A percentile compares a stretch with the other conserved stretches of the same genome.
These are phyloP conservation scores for Sugiyamaella americana DNA, from an alignment of 805 yeast genomes.

Conservation along the genomic window DNA sequence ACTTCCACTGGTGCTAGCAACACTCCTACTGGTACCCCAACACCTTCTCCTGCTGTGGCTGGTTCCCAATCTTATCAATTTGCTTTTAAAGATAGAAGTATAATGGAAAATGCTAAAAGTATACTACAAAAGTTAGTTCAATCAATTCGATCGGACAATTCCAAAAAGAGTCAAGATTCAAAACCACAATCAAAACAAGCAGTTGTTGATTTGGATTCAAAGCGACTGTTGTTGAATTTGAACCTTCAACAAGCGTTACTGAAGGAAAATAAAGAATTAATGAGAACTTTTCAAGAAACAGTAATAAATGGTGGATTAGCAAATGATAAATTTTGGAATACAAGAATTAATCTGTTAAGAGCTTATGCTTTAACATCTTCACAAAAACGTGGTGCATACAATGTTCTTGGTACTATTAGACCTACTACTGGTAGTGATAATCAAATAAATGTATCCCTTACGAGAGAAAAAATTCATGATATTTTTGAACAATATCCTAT, in stretches of 20 bases:
- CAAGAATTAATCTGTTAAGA: constrained; percentile 69
- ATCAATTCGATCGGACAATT: constrained; percentile 4
- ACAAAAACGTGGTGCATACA: constrained; percentile 89
- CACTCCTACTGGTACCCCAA: not conserved
- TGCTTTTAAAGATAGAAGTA: not conserved
- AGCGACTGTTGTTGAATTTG: constrained; percentile 59
- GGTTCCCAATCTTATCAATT: not conserved
- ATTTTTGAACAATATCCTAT: constrained; percentile 91
- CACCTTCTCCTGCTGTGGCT: not conserved
- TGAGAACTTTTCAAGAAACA: constrained; percentile 77
- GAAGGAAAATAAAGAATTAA: constrained; percentile 58
- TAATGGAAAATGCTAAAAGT: constrained; percentile 1
- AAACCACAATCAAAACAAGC: constrained; percentile 18
- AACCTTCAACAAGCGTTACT: constrained; percentile 74
- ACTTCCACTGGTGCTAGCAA: not conserved
- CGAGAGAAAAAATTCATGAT: constrained; percentile 83
- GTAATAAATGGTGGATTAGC: constrained; percentile 66
- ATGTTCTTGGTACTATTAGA: constrained; percentile 86
- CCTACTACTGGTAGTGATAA: constrained; percentile 92
- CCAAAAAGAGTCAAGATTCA: constrained; percentile 4
- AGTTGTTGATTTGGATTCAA: constrained; percentile 43
- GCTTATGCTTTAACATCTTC: constrained; percentile 79
- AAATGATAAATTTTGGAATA: constrained; percentile 81
- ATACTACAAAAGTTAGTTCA: constrained; percentile 6
- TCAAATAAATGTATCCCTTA: constrained; percentile 85